These are phyloP conservation scores for Eucalyptus tenuipes DNA, from an alignment of 345 rosid species.

Conservation along the genomic window DNA sequence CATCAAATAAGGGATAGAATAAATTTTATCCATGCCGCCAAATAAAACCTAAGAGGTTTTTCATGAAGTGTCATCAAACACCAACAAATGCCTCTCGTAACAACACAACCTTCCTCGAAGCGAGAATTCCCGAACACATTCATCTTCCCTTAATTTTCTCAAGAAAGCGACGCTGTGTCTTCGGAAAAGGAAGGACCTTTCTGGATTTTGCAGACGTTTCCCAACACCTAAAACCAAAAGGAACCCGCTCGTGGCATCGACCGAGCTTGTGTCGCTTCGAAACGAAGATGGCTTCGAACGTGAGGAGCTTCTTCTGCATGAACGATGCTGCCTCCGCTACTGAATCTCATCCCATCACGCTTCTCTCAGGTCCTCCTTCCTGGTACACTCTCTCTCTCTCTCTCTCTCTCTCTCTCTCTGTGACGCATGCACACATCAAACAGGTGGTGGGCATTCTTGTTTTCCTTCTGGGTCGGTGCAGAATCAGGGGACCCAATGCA, in stretches of 20 bases:
- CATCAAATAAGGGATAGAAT: too few relatives aligned
- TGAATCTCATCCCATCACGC: constrained; percentile 13
- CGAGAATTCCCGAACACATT: not conserved
- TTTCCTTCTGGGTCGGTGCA: not conserved
- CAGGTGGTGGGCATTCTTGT: not conserved
- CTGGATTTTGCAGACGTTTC: not conserved
- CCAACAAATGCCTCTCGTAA: not conserved
- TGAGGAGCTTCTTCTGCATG: constrained; percentile 30
- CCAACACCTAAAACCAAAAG: not conserved
- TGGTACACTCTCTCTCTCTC: constrained; percentile 21
- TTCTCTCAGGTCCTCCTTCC: constrained; percentile 69
- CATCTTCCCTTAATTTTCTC: not conserved
- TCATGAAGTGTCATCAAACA: too few relatives aligned
- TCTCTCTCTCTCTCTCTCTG: not conserved
- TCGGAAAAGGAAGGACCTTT: not conserved
- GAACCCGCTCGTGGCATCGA: not conserved
- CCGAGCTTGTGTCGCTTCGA: not conserved
- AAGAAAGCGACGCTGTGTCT: not conserved
- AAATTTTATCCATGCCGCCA: too few relatives aligned
- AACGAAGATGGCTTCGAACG: not conserved
- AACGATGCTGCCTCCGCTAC: not conserved
- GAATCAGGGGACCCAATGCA: not conserved
- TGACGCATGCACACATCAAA: not conserved
- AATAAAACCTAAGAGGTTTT: too few relatives aligned
- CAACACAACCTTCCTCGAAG: not conserved